Base-by-base conservation (phyloP, 2,329 filamentous ascomycete species). In the Macrophomina phaseolina region DNA sequence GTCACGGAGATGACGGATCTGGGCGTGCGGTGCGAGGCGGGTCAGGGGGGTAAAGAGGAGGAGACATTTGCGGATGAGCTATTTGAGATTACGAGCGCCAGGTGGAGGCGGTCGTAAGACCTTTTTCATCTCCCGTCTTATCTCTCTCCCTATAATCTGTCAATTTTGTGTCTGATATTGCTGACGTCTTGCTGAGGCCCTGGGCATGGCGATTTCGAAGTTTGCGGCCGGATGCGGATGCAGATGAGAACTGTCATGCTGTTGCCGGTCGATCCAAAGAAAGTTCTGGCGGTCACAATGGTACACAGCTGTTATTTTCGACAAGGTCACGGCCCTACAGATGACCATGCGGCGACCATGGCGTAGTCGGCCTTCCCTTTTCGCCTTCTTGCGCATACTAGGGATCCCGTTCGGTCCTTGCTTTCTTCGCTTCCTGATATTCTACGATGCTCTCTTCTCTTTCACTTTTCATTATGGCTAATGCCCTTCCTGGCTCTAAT, bases 1-100 rank as follows among this genome's bases (percentile, higher is more conserved):
- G 68, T 70, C 0, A 60, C 78, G 51, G 77, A 79, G 68, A 45
- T 78, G 67, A 70, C 66, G 7, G 73, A 78, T 0, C 62, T 80
- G 63, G 77, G 77, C 2, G 67, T 78, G 5, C 73, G 64, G n/a
- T 71, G 74, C 11, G 74, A 77, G 61, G 71, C 73, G 67, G 73
- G 65, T 23, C 70, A 78, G 14, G 78, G 70, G 9, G 77, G 77
- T 16, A 75, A 74, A 65, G 81, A 82, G 67, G 77, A 80, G 67
- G 73, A 74, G 65, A 82, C 79, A 0, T 73, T 81, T 69, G 80
- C 78, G 4, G 81, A 83, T 56, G 70, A 72, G 67, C 70, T 79
- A 8, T 74, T 75, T 34, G 64, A 68, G 28, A 71, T 75, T n/a
- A 75, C 76, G 28, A 73, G 71, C 42, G 68, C 71, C 55, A 71